These are phyloP conservation scores for Endocarpon pusillum DNA, from an alignment of 495 filamentous ascomycete genomes.

Conservation along the genomic window DNA sequence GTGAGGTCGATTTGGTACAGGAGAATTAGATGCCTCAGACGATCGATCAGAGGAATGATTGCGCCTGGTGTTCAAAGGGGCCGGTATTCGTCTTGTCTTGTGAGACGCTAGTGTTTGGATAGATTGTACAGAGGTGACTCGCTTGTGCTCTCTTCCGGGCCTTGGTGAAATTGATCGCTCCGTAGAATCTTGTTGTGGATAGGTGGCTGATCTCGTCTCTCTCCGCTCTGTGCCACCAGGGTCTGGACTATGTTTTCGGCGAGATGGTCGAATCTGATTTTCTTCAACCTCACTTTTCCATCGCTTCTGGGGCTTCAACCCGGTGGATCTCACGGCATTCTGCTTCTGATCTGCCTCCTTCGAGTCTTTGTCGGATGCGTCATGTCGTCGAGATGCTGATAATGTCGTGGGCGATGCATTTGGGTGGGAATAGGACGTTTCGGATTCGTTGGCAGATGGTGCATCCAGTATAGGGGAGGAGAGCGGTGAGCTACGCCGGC, in stretches of 20 bases:
- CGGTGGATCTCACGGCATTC: too few species aligned
- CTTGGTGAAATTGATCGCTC: slow-evolving; percentile 50
- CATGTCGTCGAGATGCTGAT: too few species aligned
- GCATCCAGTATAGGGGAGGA: too few species aligned
- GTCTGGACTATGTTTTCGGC: too few species aligned
- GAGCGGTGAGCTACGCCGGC: slow-evolving; percentile 36
- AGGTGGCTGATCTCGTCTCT: slow-evolving; percentile 13
- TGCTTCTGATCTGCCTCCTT: too few species aligned
- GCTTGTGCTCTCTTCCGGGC: slow-evolving; percentile 34
- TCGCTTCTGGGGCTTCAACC: too few species aligned
- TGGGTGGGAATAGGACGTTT: too few species aligned
- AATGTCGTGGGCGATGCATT: too few species aligned
- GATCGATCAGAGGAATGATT: slow-evolving; percentile 48
- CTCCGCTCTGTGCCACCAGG: slow-evolving; percentile 14
- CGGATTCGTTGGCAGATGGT: too few species aligned
- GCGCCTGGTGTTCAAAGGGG: slow-evolving; percentile 33
- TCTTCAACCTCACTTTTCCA: too few species aligned
- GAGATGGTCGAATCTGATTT: too few species aligned
- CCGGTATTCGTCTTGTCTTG: slow-evolving; percentile 23
- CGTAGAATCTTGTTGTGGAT: slow-evolving; percentile 21
- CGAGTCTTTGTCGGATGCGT: too few species aligned
- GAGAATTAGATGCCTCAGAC: slow-evolving; percentile 54
- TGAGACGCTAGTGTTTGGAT: not conserved
- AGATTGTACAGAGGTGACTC: slow-evolving; percentile 15
- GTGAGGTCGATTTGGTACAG: slow-evolving; percentile 47